Conservation (phyloP, 352 stramenopile genomes). For the Thraustotheca clavata region DNA sequence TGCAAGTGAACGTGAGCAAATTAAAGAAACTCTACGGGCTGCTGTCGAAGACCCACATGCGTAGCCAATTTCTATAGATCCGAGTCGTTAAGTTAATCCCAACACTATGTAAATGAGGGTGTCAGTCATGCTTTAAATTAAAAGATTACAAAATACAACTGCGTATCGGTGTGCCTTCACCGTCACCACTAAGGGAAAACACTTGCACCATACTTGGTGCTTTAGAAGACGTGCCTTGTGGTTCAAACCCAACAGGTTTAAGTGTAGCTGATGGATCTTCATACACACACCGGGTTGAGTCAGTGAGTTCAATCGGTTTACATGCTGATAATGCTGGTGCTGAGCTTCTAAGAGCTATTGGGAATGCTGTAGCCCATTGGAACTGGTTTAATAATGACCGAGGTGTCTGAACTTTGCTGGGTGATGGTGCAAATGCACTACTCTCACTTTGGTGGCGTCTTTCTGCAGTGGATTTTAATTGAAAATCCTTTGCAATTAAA, state of each 20-base stretch:
- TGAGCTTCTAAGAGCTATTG: not conserved
- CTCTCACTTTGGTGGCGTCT: not conserved
- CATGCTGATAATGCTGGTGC: not conserved
- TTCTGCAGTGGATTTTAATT: too few relatives aligned
- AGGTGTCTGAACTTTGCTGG: too few relatives aligned
- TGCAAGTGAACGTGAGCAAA: not conserved
- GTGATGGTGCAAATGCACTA: not conserved
- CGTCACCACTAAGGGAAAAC: not conserved
- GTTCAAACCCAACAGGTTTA: not conserved
- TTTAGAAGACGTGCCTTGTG: not conserved
- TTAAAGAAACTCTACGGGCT: not conserved
- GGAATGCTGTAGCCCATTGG: too few relatives aligned
- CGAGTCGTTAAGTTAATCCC: too few relatives aligned
- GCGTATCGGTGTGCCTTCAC: not conserved
- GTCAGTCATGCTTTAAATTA: not conserved
- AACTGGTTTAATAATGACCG: too few relatives aligned
- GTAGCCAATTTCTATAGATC: too few relatives aligned
- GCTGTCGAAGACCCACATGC: not conserved
- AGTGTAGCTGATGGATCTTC: not conserved
- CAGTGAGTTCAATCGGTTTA: not conserved
- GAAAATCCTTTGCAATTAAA: too few relatives aligned
- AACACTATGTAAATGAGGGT: not conserved
- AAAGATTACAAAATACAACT: not conserved
- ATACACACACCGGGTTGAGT: constrained; percentile 3
- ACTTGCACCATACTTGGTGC: not conserved